phyloP scores from a whole-genome alignment of 495 filamentous ascomycete species.

The Endocarpon pusillum region DNA sequence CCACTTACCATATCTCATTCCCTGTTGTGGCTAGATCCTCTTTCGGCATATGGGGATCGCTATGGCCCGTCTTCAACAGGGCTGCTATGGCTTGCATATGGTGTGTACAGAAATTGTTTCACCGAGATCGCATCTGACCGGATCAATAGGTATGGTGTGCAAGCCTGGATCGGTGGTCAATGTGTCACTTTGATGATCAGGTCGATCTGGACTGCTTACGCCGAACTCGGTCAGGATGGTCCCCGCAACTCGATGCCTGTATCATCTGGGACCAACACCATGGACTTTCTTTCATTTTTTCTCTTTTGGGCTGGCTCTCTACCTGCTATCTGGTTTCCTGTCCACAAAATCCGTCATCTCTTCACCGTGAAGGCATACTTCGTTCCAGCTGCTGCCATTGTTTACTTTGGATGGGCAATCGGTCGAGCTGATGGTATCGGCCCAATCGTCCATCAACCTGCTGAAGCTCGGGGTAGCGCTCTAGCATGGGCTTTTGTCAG shows the following conservation, averaged over 20 bases:
- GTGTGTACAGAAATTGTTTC: too few species aligned
- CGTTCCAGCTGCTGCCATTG: conserved; percentile 66
- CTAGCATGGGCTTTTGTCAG: conserved; percentile 71
- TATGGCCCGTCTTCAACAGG: conserved; percentile 86
- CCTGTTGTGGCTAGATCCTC: conserved; percentile 59
- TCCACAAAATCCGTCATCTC: conserved; percentile 52
- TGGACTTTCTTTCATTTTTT: conserved; percentile 64
- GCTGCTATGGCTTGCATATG: conserved; percentile 75
- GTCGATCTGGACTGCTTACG: conserved; percentile 60
- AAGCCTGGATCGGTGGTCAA: conserved; percentile 65
- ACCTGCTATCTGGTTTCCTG: conserved; percentile 65
- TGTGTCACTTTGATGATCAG: conserved; percentile 71
- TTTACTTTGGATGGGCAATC: conserved; percentile 85
- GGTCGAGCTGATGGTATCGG: conserved; percentile 70
- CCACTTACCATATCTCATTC: conserved; percentile 80
- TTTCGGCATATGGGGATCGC: conserved; percentile 73
- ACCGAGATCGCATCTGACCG: too few species aligned
- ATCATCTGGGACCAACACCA: conserved; percentile 55
- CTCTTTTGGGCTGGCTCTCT: conserved; percentile 67
- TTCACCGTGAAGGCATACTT: conserved; percentile 85
- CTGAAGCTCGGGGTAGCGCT: conserved; percentile 43
- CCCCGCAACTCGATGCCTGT: conserved; percentile 50
- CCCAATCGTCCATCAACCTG: conserved; percentile 61
- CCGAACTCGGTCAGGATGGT: too few species aligned
- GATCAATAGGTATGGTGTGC: conserved; percentile 57